A percentile compares a stretch with the other conserved stretches of the same genome.
phyloP scores from a whole-genome alignment of 331 rosid species.

The Acacia concinna region DNA sequence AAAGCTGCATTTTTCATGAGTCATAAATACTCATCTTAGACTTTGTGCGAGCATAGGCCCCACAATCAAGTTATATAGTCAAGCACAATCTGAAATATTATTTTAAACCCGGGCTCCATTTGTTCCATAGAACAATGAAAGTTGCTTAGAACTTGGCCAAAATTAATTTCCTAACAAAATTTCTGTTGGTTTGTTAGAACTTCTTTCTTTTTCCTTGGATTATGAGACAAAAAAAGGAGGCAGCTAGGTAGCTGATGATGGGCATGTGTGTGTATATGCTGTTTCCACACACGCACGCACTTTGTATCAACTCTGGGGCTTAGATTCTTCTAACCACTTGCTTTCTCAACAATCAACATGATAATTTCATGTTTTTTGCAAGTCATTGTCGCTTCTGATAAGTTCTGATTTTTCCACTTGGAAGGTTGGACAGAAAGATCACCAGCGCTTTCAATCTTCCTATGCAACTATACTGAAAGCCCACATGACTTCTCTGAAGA shows the following conservation, averaged over 20 bases:
- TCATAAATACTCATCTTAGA: background rate
- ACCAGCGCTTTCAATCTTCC: constrained; percentile 93
- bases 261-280: background rate
- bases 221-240: background rate
- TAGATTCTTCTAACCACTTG: background rate
- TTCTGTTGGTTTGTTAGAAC: background rate
- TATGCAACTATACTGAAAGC: constrained; percentile 94
- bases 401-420: constrained; percentile 32
- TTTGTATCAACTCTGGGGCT: constrained; percentile 13
- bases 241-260: background rate
- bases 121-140: background rate
- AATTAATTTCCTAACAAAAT: background rate
- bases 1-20: background rate
- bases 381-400: background rate
- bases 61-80: constrained; percentile 4
- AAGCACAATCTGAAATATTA: constrained; percentile 20
- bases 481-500: constrained; percentile 94
- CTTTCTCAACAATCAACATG: background rate
- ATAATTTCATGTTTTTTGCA: background rate
- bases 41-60: background rate
- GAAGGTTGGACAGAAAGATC: constrained; percentile 95
- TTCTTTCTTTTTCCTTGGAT: background rate
- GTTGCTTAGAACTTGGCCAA: background rate
- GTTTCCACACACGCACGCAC: background rate
- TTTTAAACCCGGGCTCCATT: background rate